Conservation (phyloP, 2,329 filamentous ascomycete species). For the Parastagonospora avenae region DNA sequence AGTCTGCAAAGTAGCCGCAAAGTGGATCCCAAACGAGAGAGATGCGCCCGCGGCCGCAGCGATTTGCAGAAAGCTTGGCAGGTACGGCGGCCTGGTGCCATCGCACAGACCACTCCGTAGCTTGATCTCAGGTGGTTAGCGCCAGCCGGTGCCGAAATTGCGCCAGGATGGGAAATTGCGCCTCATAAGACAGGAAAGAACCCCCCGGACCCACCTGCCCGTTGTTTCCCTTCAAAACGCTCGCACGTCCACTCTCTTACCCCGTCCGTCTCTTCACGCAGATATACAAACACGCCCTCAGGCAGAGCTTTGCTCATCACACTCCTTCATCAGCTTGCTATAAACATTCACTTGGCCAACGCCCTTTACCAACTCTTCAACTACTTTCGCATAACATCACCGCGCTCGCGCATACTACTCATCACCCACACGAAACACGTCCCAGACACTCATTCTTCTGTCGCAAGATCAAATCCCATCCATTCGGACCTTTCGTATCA, state of each 20-base stretch:
- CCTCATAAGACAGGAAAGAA: conserved; percentile 23
- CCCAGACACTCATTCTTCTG: conserved; percentile 6
- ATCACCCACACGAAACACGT: conserved; percentile 7
- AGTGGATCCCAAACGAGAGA: too few relatives aligned
- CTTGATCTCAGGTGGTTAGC: conserved; percentile 8
- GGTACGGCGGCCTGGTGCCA: background rate
- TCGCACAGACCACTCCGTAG: background rate
- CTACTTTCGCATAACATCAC: conserved; percentile 16
- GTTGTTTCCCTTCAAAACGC: conserved; percentile 30
- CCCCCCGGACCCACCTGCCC: conserved; percentile 20
- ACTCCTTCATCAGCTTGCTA: conserved; percentile 16
- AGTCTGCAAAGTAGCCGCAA: too few relatives aligned
- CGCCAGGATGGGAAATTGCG: conserved; percentile 32
- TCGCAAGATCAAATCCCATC: background rate
- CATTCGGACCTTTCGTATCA: conserved; percentile 6
- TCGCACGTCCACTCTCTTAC: conserved; percentile 21
- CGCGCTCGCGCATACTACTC: conserved; percentile 2
- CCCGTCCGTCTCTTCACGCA: conserved; percentile 3
- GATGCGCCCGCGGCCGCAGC: conserved; percentile 1
- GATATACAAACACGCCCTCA: background rate
- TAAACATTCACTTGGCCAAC: conserved; percentile 13
- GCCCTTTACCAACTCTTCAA: background rate
- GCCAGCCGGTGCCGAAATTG: conserved; percentile 26
- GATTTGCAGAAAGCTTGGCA: conserved; percentile 10
- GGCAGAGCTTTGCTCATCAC: conserved; percentile 15